phyloP scores from a whole-genome alignment of 2,329 filamentous ascomycete genomes.

The Grosmannia serpens region DNA sequence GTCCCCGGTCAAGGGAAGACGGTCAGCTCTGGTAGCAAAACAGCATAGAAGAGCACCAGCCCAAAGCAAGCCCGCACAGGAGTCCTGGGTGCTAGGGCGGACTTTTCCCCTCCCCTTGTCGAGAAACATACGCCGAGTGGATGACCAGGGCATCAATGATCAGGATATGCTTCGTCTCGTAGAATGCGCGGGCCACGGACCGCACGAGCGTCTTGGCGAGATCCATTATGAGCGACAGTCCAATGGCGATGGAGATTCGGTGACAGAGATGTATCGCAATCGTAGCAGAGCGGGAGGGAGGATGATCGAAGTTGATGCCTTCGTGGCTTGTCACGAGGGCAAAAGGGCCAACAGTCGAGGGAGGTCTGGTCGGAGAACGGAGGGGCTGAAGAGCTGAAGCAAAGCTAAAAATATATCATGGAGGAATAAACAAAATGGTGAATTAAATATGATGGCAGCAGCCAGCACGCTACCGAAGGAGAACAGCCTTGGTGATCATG shows the following conservation, averaged over 20 bases:
- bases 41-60: neutral
- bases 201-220: constrained; percentile 67
- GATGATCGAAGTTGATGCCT: neutral
- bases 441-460: constrained; percentile 2
- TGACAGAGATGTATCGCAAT: neutral
- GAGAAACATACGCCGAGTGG: constrained; percentile 56
- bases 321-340: too few relatives aligned
- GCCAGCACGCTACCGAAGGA: constrained; percentile 10
- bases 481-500: constrained; percentile 5
- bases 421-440: neutral
- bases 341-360: too few relatives aligned
- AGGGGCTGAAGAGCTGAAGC: neutral
- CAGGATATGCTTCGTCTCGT: constrained; percentile 72
- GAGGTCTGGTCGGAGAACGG: too few relatives aligned
- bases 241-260: neutral
- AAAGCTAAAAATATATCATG: neutral
- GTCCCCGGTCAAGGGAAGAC: neutral
- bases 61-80: neutral
- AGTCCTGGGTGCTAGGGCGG: constrained; percentile 20
- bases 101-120: neutral
- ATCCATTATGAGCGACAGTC: constrained; percentile 27
- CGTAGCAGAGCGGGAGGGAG: neutral
- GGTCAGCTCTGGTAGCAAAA: constrained; percentile 14
- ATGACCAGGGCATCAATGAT: constrained; percentile 78
- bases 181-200: constrained; percentile 77